Base-by-base conservation (phyloP, 2,329 filamentous ascomycete genomes). In the Diaporthe sp. region DNA sequence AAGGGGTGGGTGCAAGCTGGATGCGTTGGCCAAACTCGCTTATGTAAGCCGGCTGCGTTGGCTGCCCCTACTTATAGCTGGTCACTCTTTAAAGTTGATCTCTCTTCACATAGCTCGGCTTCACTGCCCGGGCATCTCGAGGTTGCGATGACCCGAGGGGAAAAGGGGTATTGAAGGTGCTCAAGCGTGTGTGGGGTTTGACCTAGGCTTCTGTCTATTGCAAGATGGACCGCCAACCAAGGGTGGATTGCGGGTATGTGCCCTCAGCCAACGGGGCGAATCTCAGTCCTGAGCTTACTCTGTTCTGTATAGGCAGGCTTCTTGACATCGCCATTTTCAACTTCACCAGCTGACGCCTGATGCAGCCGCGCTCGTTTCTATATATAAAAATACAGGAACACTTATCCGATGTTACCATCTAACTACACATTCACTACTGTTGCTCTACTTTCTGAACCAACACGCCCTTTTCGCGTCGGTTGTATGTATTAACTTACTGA, bases 201-300 rank as follows among this genome's bases (percentile, higher is more conserved):
- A 42, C 13, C 65, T 28, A 13, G 34, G 65, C 65, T 55, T 55
- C 49, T 55, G 49, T 53, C n/a, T 10, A 22, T 25, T 42, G 17
- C 46, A 42, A 53, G 46, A 70, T 55, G 65, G 49, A 70, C 34
- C 17, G 65, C 31, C 65, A 68, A 39, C 65, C 65, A 53, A 39
- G 44, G 42, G 65, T 68, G 65, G 46, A 53, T 53, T 70, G 34
- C 65, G 46, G 49, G 65, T 42, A 55, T 70, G 49, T 53, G 49
- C 49, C 65, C 42, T 70, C 65, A 37, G 37, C 65, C 65, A 70
- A 70, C 65, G 46, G 61, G 46, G 34, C 65, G 46, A 39, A 53
- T 42, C 49, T 28, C 31, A 42, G 65, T 49, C 17, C 65, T 70
- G 49, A 55, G 65, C 65, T 55, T 31, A 70, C 65, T 42, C 65